Evolutionary conservation across 1,284 basidiomycete species (phyloP).

Genomic region (Ganoderma lingzhi): DNA sequence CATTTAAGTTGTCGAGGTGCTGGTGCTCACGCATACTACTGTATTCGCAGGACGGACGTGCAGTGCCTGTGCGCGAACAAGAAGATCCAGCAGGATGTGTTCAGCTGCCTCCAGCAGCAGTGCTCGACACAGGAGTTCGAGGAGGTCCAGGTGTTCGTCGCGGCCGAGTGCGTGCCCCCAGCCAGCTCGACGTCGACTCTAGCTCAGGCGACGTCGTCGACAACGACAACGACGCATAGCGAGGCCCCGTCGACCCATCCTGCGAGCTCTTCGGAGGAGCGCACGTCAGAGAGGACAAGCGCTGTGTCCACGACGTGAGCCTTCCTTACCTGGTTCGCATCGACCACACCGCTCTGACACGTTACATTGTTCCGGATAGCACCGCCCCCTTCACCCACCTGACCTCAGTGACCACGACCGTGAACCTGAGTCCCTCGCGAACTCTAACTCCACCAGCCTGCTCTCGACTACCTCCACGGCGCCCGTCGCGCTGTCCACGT

Average conservation of each 20-base stretch:
- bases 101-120: conserved; percentile 7
- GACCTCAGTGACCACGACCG: background rate
- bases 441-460: background rate
- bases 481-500: background rate
- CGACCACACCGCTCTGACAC: background rate
- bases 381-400: background rate
- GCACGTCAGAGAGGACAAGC: background rate
- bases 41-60: background rate
- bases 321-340: background rate
- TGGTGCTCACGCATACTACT: background rate
- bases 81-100: conserved; percentile 6
- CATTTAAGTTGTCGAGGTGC: too few relatives aligned
- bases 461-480: background rate
- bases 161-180: conserved; percentile 5
- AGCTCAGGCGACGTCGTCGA: background rate
- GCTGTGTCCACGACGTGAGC: background rate
- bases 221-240: background rate
- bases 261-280: background rate
- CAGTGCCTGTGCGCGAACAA: conserved; percentile 12
- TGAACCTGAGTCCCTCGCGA: background rate
- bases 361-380: background rate
- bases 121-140: conserved; percentile 5
- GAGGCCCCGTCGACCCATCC: background rate
- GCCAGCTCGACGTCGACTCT: background rate
- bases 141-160: background rate